Conservation (phyloP, 2,329 filamentous ascomycete genomes). For the Pseudocercospora cruenta region DNA sequence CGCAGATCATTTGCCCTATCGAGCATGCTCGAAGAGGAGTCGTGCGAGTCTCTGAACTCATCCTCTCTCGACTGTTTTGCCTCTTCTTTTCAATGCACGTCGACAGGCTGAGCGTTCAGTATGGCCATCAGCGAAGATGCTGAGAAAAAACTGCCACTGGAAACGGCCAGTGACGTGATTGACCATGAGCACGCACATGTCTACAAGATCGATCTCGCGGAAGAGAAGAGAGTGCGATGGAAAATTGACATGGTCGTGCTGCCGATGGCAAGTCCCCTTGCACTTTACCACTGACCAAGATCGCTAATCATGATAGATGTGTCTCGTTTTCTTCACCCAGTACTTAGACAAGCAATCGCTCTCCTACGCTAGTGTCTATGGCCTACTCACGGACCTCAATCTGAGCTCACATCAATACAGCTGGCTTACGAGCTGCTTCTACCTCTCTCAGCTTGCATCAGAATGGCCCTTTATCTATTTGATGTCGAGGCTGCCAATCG, state of each 20-base stretch:
- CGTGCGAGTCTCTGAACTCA: too few species aligned
- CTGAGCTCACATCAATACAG: slow-evolving; percentile 53
- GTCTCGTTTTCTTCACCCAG: slow-evolving; percentile 37
- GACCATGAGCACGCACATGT: slow-evolving; percentile 12
- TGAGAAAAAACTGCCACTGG: slow-evolving; percentile 13
- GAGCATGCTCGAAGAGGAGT: not conserved
- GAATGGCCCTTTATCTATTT: slow-evolving; percentile 58
- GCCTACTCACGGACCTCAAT: slow-evolving; percentile 51
- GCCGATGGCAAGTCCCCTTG: slow-evolving; percentile 14
- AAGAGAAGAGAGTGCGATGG: slow-evolving; percentile 22
- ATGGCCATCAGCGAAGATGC: not conserved
- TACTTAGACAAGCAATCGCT: slow-evolving; percentile 56
- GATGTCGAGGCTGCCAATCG: slow-evolving; percentile 55
- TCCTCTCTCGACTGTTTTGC: not conserved
- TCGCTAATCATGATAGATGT: slow-evolving; percentile 25
- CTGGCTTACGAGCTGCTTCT: slow-evolving; percentile 54
- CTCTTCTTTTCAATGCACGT: not conserved
- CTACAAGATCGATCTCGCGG: slow-evolving; percentile 1
- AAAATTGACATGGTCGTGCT: slow-evolving; percentile 27
- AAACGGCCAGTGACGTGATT: slow-evolving; percentile 8
- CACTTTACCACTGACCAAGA: not conserved
- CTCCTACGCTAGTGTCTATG: slow-evolving; percentile 55
- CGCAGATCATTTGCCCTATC: slow-evolving; percentile 15
- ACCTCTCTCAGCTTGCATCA: slow-evolving; percentile 46
- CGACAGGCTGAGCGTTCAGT: not conserved